Evolutionary conservation across 2,329 filamentous ascomycete genomes (phyloP), one percentile per base, ranked within the genome.

Genomic region (Colletotrichum gloeosporioides): DNA sequence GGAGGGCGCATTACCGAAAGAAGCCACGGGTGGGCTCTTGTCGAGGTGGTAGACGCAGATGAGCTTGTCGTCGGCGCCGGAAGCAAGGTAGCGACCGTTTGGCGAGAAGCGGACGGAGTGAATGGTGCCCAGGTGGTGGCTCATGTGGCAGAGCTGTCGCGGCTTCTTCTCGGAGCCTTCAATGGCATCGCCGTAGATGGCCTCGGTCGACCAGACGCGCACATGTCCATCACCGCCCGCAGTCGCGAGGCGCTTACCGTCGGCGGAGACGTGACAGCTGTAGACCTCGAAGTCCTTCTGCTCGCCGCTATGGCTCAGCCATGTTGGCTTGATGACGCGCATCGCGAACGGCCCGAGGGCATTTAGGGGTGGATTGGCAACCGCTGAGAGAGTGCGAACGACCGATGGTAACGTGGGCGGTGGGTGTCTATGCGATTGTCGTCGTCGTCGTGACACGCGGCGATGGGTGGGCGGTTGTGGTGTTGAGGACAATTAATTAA

Each of bases 281-380:
- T 99, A 99, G 79, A 99, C 96, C 87, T 99, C 97, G 83, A 98
- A 98, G 84, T 99, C 96, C 84, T 98, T 99, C 85, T 98, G 95
- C 88, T 99, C 97, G 84, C 96, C 96, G 87, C 95, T 96, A 88
- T 98, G 96, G 84, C 95, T 96, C 82, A 99, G 93, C 96, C 96
- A 99, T 84, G 95, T 93, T 80, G 96, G 96, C 92, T 98, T 98
- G 86, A 98, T 95, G 87, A 98, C 92, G 88, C 93, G 93, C 95
- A 96, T 96, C 67, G 66, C 68, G 71, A 65, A 55, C 39, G 64
- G 73, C 70, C 49, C 64, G 31, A 62, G 70, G 73, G 71, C 73
- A 73, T 76, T 36, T 69, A 73, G 39, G 49, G 53, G 44, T 49
- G 22, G 32, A 62, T 63, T 34, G 29, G 29, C 59, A 22, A 15